Evolutionary conservation across 495 filamentous ascomycete genomes (phyloP).

Genomic region (Penicillium cinerascens): DNA sequence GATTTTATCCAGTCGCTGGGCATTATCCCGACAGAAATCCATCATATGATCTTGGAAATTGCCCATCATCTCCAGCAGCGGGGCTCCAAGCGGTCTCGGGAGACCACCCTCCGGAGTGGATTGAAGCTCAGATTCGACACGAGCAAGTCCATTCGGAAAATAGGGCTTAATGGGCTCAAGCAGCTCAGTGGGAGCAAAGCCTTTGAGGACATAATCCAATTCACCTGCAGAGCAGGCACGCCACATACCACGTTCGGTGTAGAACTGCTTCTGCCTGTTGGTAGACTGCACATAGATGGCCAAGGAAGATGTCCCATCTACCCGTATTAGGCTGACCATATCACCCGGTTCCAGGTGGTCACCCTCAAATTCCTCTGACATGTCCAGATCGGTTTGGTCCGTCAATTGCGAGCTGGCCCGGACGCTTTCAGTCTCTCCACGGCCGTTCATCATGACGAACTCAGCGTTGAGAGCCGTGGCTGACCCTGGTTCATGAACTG

Average conservation of each 20-base stretch:
- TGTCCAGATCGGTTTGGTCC: constrained; percentile 30
- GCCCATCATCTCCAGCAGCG: constrained; percentile 31
- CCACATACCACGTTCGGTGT: constrained; percentile 71
- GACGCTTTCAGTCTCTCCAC: constrained; percentile 27
- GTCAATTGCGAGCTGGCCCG: constrained; percentile 24
- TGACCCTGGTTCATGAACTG: constrained; percentile 21
- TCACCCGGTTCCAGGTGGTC: constrained; percentile 64
- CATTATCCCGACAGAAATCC: constrained; percentile 44
- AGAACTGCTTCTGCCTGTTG: constrained; percentile 64
- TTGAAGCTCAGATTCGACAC: constrained; percentile 41
- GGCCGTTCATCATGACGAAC: constrained; percentile 40
- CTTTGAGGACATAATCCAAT: constrained; percentile 60
- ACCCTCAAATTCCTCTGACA: constrained; percentile 35
- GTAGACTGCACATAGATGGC: constrained; percentile 67
- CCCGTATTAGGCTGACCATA: constrained; percentile 56
- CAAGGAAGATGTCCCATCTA: constrained; percentile 47
- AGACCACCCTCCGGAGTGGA: constrained; percentile 41
- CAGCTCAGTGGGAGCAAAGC: constrained; percentile 56
- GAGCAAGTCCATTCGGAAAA: constrained; percentile 50
- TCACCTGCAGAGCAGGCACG: constrained; percentile 45
- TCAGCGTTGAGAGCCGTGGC: neutral
- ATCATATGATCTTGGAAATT: constrained; percentile 27
- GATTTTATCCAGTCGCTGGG: constrained; percentile 47
- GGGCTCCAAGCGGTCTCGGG: constrained; percentile 35
- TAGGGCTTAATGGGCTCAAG: constrained; percentile 58